Base-by-base conservation (phyloP, 768 basidiomycete genomes). In the Kwoniella botswanensis region DNA sequence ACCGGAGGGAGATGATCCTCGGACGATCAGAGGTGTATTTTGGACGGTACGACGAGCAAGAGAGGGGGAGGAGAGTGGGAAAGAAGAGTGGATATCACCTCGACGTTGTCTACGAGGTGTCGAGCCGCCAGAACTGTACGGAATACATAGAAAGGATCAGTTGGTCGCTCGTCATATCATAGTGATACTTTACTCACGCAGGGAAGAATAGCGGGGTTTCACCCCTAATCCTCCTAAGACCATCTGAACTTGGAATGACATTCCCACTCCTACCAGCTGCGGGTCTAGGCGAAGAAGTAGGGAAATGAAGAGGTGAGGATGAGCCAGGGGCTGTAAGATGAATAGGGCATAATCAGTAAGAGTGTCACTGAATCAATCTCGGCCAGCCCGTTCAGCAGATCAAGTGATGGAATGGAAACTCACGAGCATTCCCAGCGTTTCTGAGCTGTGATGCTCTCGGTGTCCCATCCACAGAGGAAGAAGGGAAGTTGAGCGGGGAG, bases 11-110 rank as follows among this genome's bases (percentile, higher is more conserved):
- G 70, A 72, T 18, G 73, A 75, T 12, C 73, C 22, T 43, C 87
- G 63, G 90, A 82, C 57, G 12, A 24, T 90, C 89, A 78, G 86
- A 85, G 73, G 87, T 24, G 65, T 59, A 44, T 65, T 56, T 85
- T 79, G 89, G 85, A 67, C 86, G 83, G 85, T 75, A 71, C 81
- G 75, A 74, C 74, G 84, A 72, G 56, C 85, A 84, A 63, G 85
- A 85, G 58, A 85, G 71, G 60, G 86, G 84, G 75, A 86, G 85
- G 68, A 79, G 86, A 60, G 89, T 87, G 79, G 91, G 71, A 68
- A 88, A 85, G 92, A 91, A 6, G 94, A 94, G 80, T 95, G 93
- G 50, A 97, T 95, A 76, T 97, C 94, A 3, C 94, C 94, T 44
- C 94, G 88, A 43, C 90, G 87, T 75, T 91, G 91, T 79, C 87